These are phyloP conservation scores for Papiliotrema flavescens DNA, from an alignment of 1,284 basidiomycete genomes.

Conservation along the genomic window DNA sequence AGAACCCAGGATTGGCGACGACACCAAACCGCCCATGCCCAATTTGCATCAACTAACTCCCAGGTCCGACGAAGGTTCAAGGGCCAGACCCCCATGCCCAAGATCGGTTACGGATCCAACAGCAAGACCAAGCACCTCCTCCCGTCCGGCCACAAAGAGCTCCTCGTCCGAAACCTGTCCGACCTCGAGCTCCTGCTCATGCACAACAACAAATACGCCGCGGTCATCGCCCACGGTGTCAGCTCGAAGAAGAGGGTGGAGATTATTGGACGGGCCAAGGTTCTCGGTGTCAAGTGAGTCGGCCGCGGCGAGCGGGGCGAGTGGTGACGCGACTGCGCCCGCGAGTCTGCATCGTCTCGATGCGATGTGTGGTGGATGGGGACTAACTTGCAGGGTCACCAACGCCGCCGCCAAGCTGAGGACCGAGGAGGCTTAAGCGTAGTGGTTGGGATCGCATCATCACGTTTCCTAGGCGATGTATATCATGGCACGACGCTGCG, in stretches of 20 bases:
- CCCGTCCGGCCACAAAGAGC: slow-evolving; percentile 90
- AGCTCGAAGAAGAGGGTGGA: slow-evolving; percentile 92
- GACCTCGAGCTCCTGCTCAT: slow-evolving; percentile 92
- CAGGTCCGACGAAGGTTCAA: slow-evolving; percentile 82
- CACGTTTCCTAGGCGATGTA: background rate
- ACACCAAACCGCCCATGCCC: no score
- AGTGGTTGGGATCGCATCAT: slow-evolving; percentile 4
- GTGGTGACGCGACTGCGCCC: no score
- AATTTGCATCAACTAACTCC: background rate
- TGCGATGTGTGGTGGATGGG: background rate
- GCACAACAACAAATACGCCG: slow-evolving; percentile 97
- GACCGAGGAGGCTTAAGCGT: slow-evolving; percentile 72
- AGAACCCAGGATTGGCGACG: no score
- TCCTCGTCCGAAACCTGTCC: slow-evolving; percentile 85
- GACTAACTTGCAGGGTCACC: slow-evolving; percentile 61
- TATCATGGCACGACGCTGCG: slow-evolving; percentile 4
- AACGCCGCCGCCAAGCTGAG: slow-evolving; percentile 93
- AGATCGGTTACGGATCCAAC: slow-evolving; percentile 60
- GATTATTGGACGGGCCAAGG: slow-evolving; percentile 87
- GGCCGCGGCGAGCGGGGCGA: background rate
- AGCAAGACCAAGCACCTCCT: slow-evolving; percentile 83
- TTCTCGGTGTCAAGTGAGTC: slow-evolving; percentile 68
- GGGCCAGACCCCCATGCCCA: slow-evolving; percentile 92
- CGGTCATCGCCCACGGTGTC: slow-evolving; percentile 96
- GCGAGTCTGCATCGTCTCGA: no score